Evolutionary conservation across 1,139 yeast genomes (phyloP), one percentile per base, ranked within the genome.

Genomic region (Dujonia santamariae): DNA sequence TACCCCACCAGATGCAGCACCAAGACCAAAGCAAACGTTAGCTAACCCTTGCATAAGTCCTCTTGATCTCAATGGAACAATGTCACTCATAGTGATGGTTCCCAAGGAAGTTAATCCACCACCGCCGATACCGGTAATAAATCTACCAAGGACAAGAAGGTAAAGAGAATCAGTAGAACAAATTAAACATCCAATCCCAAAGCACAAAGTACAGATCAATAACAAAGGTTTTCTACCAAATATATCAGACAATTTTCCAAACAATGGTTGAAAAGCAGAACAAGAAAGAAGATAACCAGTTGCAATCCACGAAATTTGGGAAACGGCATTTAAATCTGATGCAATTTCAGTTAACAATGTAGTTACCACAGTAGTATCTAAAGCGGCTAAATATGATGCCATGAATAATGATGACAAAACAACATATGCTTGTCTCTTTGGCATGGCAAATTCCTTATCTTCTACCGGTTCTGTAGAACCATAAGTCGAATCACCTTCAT

Each of bases 221-320:
- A 69, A 51, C 16, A 61, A 50, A 35, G 48, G 53, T 50, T 76
- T 83, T 47, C 96, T 72, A 15, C 96, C 96, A 54, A 82, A 86
- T 29, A 87, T 85, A 49, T 87, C 96, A 3, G 94, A 81, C 22
- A 88, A 58, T 51, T 86, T 87, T 17, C 96, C 96, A 46, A 81
- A 86, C 17, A 88, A 59, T 1, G 96, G 96, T 56, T 69, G 75
- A 47, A 67, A 67, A 1, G 75, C 75, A 1, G 75, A 58, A 11
- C 67, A 56, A 4, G 72, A 60, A 38, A 69, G 54, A 37, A 69
- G 50, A 38, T 61, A 63, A 4, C 73, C 60, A 18, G 72, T 65
- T 17, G 77, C 72, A 39, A 67, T 69, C 78, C 73, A 69, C 18
- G 73, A 64, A 38, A 69, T 62, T 44, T 61, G 56, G 21, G 62